Evolutionary conservation across 257 asterid species (phyloP).

Genomic region (Ophiorrhiza pumila): DNA sequence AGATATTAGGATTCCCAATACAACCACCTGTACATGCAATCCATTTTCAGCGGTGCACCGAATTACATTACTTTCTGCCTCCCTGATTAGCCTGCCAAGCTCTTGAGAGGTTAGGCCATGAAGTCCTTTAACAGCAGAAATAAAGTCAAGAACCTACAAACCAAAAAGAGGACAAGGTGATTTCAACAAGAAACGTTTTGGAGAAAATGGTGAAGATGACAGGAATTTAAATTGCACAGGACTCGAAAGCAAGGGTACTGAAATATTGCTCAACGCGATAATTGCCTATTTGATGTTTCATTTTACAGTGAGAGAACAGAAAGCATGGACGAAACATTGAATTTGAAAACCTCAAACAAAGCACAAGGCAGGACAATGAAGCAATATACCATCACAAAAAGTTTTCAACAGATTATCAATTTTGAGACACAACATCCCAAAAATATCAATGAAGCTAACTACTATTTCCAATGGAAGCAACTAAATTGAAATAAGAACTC

Average conservation of each 20-base stretch:
- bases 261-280: background rate
- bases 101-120: conserved; percentile 80
- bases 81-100: conserved; percentile 72
- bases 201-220: background rate
- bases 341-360: background rate
- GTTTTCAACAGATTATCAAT: background rate
- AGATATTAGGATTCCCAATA: conserved; percentile 8
- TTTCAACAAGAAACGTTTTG: conserved; percentile 1
- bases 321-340: background rate
- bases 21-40: conserved; percentile 58
- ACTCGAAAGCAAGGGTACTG: conserved; percentile 2
- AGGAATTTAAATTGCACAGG: background rate
- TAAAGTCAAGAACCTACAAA: conserved; percentile 70
- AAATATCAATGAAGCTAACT: background rate
- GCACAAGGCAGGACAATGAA: background rate
- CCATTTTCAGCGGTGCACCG: conserved; percentile 58
- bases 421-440: background rate
- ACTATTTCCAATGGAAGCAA: background rate
- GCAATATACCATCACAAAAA: background rate
- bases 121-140: conserved; percentile 78
- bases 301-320: background rate
- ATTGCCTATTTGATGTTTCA: background rate
- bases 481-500: background rate
- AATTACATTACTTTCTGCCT: conserved; percentile 64
- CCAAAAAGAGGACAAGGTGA: conserved; percentile 12